Conservation (phyloP, 805 yeast genomes). For the Kurtzmaniella cleridarum region DNA sequence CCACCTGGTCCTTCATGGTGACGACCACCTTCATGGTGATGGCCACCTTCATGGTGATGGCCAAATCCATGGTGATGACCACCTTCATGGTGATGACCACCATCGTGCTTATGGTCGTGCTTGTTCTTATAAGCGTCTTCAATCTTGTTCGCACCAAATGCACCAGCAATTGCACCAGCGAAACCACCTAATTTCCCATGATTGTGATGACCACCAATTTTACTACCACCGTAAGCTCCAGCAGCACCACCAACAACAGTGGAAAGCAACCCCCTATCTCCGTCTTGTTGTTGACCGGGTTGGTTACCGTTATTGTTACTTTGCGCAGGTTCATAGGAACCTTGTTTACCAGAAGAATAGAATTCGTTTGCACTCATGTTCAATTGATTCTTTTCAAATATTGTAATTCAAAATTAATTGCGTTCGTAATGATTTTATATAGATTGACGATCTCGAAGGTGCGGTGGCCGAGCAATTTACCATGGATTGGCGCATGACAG, state of each 20-base stretch:
- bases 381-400: neutral
- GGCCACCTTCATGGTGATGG: neutral
- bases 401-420: too few relatives aligned
- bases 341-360: slow-evolving; percentile 5
- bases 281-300: slow-evolving; percentile 11
- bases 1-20: neutral
- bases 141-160: slow-evolving; percentile 23
- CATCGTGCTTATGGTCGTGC: slow-evolving; percentile 4
- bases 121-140: slow-evolving; percentile 13
- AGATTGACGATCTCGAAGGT: too few relatives aligned
- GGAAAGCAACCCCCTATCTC: slow-evolving; percentile 22
- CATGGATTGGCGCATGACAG: too few relatives aligned
- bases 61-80: slow-evolving; percentile 6
- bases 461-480: too few relatives aligned
- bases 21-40: slow-evolving; percentile 6
- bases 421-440: too few relatives aligned
- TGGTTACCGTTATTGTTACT: slow-evolving; percentile 2
- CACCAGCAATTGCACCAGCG: slow-evolving; percentile 25
- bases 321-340: slow-evolving; percentile 7
- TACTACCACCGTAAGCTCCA: slow-evolving; percentile 23
- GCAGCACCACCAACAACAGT: slow-evolving; percentile 26
- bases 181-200: slow-evolving; percentile 24
- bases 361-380: slow-evolving; percentile 6
- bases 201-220: slow-evolving; percentile 15
- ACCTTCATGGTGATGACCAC: slow-evolving; percentile 1